Conservation (phyloP, 306 rosid species). For the Astragalus membranaceus region DNA sequence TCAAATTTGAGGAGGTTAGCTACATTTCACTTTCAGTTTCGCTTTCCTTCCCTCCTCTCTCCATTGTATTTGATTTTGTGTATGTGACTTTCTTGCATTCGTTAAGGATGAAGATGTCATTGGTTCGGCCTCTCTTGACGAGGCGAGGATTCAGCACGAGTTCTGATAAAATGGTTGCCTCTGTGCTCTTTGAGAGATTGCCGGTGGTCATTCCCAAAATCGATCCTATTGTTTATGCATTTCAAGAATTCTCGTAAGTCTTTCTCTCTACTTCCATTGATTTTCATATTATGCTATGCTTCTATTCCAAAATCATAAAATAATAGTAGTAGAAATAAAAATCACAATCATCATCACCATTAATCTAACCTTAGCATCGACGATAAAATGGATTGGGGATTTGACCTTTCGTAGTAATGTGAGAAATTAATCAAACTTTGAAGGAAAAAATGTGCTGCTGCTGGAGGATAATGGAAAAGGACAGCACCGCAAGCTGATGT, state of each 20-base stretch:
- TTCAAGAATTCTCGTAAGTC: conserved; percentile 81
- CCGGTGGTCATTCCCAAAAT: conserved; percentile 87
- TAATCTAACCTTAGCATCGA: background rate
- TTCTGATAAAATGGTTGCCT: conserved; percentile 68
- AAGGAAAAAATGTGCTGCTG: background rate
- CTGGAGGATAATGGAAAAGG: background rate
- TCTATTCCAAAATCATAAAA: background rate
- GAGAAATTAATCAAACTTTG: background rate
- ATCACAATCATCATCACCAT: too few species aligned
- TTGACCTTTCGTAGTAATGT: background rate
- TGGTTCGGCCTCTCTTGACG: conserved; percentile 37
- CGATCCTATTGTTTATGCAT: conserved; percentile 82
- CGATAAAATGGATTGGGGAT: background rate
- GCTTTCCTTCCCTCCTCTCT: background rate
- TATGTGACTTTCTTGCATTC: background rate
- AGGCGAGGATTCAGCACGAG: conserved; percentile 51
- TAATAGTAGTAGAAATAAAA: background rate
- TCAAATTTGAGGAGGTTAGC: too few species aligned
- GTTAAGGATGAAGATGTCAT: conserved; percentile 57
- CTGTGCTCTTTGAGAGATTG: conserved; percentile 88
- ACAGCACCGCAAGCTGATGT: background rate
- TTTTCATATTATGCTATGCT: background rate
- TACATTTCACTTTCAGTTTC: too few species aligned
- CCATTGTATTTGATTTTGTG: too few species aligned
- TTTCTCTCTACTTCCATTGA: background rate